Percentiles rank a stretch among this genome's conserved stretches.
These are phyloP conservation scores for Primulina tabacum DNA, from an alignment of 257 asterid genomes.

Conservation along the genomic window DNA sequence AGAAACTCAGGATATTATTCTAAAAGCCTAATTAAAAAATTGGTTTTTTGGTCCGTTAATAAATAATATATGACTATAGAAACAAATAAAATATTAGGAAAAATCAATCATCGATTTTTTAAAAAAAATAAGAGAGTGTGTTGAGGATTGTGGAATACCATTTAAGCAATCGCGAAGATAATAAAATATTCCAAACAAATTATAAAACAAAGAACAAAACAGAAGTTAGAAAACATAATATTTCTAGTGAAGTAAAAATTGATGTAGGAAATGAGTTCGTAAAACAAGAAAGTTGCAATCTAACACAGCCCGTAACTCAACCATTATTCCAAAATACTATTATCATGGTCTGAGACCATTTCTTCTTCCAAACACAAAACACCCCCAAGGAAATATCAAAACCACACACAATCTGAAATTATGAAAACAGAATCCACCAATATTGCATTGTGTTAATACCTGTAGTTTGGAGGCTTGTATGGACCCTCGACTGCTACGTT, in stretches of 20 bases:
- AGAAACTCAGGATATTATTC: too few relatives aligned
- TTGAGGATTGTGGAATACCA: too few relatives aligned
- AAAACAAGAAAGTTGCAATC: not conserved
- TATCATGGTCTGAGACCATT: slow-evolving; percentile 12
- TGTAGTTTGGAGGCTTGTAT: slow-evolving; percentile 20
- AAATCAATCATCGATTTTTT: too few relatives aligned
- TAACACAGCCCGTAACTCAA: not conserved
- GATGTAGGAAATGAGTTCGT: not conserved
- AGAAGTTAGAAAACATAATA: not conserved
- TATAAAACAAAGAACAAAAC: too few relatives aligned
- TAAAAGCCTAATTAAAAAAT: too few relatives aligned
- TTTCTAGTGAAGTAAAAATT: not conserved
- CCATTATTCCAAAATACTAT: not conserved
- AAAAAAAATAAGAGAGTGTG: too few relatives aligned
- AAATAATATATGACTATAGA: too few relatives aligned
- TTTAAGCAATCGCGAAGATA: too few relatives aligned
- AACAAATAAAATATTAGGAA: too few relatives aligned
- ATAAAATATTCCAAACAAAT: too few relatives aligned
- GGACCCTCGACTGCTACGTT: slow-evolving; percentile 50
- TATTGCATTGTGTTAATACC: slow-evolving; percentile 34
- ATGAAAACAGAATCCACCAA: slow-evolving; percentile 5
- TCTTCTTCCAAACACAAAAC: slow-evolving; percentile 7
- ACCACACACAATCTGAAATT: not conserved
- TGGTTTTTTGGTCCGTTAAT: too few relatives aligned
- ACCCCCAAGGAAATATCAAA: slow-evolving; percentile 7